These are phyloP conservation scores for Chrysanthemum makinoi DNA, from an alignment of 129 eudicot genomes.

Conservation along the genomic window DNA sequence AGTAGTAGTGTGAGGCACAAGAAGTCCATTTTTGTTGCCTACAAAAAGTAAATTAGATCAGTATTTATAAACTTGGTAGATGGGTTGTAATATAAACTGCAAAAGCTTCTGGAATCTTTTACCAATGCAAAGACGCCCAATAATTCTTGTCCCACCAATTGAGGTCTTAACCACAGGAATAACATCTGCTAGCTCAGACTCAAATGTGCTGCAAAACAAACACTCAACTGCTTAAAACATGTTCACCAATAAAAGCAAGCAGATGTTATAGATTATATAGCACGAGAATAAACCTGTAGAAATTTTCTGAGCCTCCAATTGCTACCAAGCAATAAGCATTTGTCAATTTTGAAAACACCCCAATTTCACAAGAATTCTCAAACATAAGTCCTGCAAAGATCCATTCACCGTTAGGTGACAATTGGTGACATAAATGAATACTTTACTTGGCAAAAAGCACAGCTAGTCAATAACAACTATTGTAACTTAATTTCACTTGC, in stretches of 20 bases:
- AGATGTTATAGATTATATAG: not conserved
- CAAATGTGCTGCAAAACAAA: conserved; percentile 61
- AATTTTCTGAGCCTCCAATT: conserved; percentile 96
- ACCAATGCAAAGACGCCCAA: conserved; percentile 92
- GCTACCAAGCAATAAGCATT: conserved; percentile 95
- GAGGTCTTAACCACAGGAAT: no score
- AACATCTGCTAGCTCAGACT: conserved; percentile 78
- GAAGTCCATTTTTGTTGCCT: conserved; percentile 49
- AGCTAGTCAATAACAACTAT: not conserved
- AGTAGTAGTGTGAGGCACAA: conserved; percentile 44
- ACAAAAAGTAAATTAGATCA: conserved; percentile 9
- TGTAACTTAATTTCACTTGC: no score
- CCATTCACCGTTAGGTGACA: not conserved
- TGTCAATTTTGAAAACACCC: conserved; percentile 87
- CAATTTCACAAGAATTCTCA: conserved; percentile 88
- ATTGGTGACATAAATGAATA: not conserved
- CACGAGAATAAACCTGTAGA: conserved; percentile 60
- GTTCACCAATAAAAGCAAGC: not conserved
- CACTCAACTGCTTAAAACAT: conserved; percentile 3
- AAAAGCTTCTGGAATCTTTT: conserved; percentile 7
- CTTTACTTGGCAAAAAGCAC: not conserved
- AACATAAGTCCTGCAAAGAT: conserved; percentile 69
- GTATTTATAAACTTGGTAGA: not conserved
- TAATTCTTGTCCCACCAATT: conserved; percentile 80
- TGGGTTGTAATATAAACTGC: not conserved